Evolutionary conservation across 139 green algal species (phyloP).

Genomic region (Chlamydomonas incerta): DNA sequence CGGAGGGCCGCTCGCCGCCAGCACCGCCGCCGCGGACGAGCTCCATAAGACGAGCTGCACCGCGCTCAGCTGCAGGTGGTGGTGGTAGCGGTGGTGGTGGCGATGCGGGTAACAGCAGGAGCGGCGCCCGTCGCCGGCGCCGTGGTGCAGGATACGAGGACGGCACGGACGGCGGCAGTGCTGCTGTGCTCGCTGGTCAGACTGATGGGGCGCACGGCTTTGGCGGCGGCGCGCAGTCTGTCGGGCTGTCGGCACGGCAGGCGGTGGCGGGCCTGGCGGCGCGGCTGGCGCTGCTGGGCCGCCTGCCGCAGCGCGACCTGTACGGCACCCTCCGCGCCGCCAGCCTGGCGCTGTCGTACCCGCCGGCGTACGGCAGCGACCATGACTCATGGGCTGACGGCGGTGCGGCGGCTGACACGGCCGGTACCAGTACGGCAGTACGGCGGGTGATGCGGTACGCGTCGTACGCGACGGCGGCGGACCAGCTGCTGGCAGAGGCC

Average conservation of each 20-base stretch:
- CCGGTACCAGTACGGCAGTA: not conserved
- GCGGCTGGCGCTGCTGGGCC: not conserved
- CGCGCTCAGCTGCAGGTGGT: too few relatives aligned
- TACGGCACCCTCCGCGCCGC: constrained; percentile 15
- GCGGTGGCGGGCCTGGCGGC: not conserved
- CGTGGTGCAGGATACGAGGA: too few relatives aligned
- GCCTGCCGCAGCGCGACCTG: not conserved
- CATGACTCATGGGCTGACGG: too few relatives aligned
- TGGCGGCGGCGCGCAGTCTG: not conserved
- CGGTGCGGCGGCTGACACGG: too few relatives aligned
- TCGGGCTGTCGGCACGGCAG: not conserved
- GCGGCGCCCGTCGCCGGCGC: too few relatives aligned
- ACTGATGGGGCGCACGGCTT: too few relatives aligned
- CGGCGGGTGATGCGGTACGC: not conserved
- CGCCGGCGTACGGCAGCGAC: too few relatives aligned
- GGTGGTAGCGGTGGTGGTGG: too few relatives aligned
- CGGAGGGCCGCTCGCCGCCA: not conserved
- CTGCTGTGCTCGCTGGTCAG: too few relatives aligned
- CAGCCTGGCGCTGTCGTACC: not conserved
- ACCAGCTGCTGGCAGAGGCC: constrained; percentile 18
- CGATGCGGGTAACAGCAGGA: too few relatives aligned
- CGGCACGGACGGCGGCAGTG: too few relatives aligned
- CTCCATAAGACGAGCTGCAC: too few relatives aligned
- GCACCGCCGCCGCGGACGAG: not conserved
- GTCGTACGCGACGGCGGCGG: constrained; percentile 16